Conservation (phyloP, 2,329 filamentous ascomycete genomes). For the Epichloe gansuensis region DNA sequence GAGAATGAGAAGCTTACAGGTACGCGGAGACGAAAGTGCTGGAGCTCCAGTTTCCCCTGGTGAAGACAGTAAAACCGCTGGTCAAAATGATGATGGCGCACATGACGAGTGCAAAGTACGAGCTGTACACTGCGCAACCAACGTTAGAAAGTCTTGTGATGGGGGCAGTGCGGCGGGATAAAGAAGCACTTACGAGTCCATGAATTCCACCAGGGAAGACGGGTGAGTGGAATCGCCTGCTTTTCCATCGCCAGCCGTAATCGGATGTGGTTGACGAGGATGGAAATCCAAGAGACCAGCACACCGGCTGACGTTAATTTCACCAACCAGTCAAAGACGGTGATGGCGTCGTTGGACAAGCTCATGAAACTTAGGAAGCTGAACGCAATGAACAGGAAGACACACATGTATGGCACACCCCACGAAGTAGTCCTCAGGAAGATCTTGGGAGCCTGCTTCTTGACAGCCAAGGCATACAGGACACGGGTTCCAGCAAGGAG, state of each 20-base stretch:
- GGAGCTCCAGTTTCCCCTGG: constrained; percentile 43
- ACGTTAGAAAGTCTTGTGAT: constrained; percentile 4
- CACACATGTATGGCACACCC: constrained; percentile 49
- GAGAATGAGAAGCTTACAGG: constrained; percentile 30
- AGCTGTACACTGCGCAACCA: constrained; percentile 37
- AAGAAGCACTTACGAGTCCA: constrained; percentile 40
- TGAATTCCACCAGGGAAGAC: constrained; percentile 49
- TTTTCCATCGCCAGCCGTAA: constrained; percentile 39
- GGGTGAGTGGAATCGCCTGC: constrained; percentile 36
- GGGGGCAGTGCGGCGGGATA: background rate
- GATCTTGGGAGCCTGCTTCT: constrained; percentile 49
- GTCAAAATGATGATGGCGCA: constrained; percentile 55
- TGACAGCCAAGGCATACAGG: constrained; percentile 53
- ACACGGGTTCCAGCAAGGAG: constrained; percentile 56
- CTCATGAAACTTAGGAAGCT: constrained; percentile 46
- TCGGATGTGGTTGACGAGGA: constrained; percentile 47
- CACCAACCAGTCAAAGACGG: constrained; percentile 54
- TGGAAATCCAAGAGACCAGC: constrained; percentile 48
- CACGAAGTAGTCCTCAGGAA: constrained; percentile 48
- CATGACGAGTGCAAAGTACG: constrained; percentile 46
- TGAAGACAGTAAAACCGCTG: constrained; percentile 53
- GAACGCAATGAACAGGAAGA: constrained; percentile 39
- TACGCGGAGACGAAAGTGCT: constrained; percentile 49
- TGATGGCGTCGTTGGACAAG: constrained; percentile 43
- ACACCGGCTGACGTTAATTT: constrained; percentile 49